Base-by-base conservation (phyloP, 1,284 basidiomycete genomes). In the Irpex sp. region DNA sequence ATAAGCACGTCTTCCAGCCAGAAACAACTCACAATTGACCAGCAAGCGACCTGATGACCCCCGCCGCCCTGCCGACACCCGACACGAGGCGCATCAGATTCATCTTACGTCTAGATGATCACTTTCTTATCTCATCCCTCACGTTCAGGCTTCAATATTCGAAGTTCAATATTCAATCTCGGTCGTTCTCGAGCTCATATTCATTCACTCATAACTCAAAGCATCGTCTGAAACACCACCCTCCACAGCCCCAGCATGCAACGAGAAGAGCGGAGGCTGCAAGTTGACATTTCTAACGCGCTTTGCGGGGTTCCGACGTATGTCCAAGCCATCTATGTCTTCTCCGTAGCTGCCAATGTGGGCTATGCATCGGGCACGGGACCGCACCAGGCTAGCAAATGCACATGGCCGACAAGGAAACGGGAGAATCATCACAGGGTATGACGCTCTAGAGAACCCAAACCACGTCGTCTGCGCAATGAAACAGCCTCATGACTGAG, bases 1-100 rank as follows among this genome's bases (percentile, higher is more conserved):
- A 36, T 54, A 33, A 33, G 19, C 23, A 33, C 39, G 21, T 28
- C 28, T 23, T 54, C 23, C 28, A 19, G 16, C 48, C 52, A 54
- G 52, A 28, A 36, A 54, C 52, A 33, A 16, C 33, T 28, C 52
- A 54, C 52, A 54, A 54, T 54, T 54, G 52, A 54, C 52, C 56
- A 42, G 37, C 56, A 37, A 57, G 19, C 36, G 37, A 37, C 39
- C 39, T 42, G 39, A 42, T 42, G 39, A 42, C 23, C 36, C 18
- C 42, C 18, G 39, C 56, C 36, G 37, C 56, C 9, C 9, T 18
- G 18, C 49, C 39, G 39, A 42, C 39, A 42, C 39, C 39, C 39
- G 39, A 42, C n/a, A 51, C 49, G 49, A 51, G 49, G 49, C 49
- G 49, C 49, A 51, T 51, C 49, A 51, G 49, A 51, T 51, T 12